Base-by-base conservation (phyloP, 306 rosid species). In the Quercus dentata region DNA sequence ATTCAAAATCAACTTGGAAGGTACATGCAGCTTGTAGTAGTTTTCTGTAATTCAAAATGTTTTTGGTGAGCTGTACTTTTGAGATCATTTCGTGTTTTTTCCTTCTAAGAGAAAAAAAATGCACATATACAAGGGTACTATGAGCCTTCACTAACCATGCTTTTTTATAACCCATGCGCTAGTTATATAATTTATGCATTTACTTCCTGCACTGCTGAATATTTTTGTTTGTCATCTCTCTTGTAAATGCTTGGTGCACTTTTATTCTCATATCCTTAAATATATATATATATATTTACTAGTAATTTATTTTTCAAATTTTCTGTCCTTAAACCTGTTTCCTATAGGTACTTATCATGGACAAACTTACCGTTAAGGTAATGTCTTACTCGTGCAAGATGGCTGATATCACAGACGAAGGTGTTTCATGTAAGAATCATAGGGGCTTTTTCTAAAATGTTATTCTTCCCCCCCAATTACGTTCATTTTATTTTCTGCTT, bases 351-450 rank as follows among this genome's bases (percentile, higher is more conserved):
- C 91, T 95, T 58, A 91, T 95, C 85, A 91, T 95, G 99, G 99
- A 95, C 86, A 95, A 87, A 85, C 86, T 95, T 75, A 95, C 99
- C 61, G 87, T 95, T 71, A 95, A 95, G 89, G 89, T 95, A 84
- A 93, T 95, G 99, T 95, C 99, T 69, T 88, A 89, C 86, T 83
- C 98, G 8, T 95, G 99, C 88, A 95, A 90, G 92, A 95, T 95
- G 99, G 94, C 97, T 81, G 98, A 95, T 89, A 89, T 95, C 80
- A 95, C 96, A 9, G 94, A 88, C 31, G 98, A 95, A 95, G 98
- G 98, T 28, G 94, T 95, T 85, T 90, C 99, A 88, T 89, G 99
- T 95, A 94, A 91, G 98, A 56, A 85, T 76, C 80, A 44, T 46
- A 35, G 25, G 13, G 69, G 41, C 55, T 52, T 33, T 71, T 72